Percentiles rank a stretch among this genome's conserved stretches.
phyloP scores from a whole-genome alignment of 345 rosid species.

The Eucalyptus melliodora region DNA sequence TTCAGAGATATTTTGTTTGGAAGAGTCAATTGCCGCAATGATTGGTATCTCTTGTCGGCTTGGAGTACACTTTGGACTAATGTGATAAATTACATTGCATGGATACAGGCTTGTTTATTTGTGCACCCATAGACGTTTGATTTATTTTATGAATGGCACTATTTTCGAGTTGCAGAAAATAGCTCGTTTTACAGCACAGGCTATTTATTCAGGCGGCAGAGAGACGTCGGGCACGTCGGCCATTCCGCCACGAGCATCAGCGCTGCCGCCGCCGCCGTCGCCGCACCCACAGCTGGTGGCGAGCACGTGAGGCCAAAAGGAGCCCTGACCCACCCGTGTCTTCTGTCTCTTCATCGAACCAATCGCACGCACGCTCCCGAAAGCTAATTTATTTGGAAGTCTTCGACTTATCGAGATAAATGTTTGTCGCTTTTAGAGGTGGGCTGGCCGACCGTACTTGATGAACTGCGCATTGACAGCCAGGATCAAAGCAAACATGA shows the following conservation, averaged over 20 bases:
- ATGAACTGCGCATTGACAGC: background rate
- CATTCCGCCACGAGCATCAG: background rate
- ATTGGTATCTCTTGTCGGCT: no score
- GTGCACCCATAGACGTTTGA: background rate
- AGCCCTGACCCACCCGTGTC: background rate
- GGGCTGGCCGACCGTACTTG: background rate
- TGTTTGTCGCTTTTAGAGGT: background rate
- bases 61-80: background rate
- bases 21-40: no score
- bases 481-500: background rate
- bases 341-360: background rate
- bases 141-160: background rate
- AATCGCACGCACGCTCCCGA: background rate
- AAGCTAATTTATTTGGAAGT: background rate
- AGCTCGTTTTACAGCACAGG: background rate
- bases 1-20: no score
- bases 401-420: background rate
- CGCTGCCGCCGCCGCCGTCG: background rate
- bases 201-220: background rate
- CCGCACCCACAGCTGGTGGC: background rate
- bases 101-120: background rate
- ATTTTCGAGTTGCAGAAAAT: background rate
- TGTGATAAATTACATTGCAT: background rate
- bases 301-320: background rate
- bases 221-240: background rate